Percentiles rank a stretch among this genome's conserved stretches.
Evolutionary conservation across 2,329 filamentous ascomycete genomes (phyloP).

Genomic region (Aspergillus clavatus): DNA sequence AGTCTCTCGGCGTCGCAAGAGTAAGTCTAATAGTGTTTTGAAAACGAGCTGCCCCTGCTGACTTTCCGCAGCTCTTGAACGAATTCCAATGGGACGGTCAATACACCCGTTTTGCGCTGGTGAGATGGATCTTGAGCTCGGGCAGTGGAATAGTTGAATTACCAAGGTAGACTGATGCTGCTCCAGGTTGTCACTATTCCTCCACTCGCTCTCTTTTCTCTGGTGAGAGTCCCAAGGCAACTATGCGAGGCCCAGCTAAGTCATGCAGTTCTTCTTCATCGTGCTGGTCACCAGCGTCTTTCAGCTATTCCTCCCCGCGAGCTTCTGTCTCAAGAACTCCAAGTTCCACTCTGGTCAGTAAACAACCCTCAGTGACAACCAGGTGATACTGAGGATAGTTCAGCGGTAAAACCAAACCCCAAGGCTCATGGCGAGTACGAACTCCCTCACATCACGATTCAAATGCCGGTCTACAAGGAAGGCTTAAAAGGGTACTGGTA

Average conservation of each 20-base stretch:
- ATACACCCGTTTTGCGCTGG: slow-evolving; percentile 12
- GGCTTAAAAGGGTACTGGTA: slow-evolving; percentile 54
- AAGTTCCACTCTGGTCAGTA: slow-evolving; percentile 43
- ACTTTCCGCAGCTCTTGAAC: slow-evolving; percentile 6
- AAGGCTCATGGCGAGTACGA: slow-evolving; percentile 23
- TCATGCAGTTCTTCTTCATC: slow-evolving; percentile 44
- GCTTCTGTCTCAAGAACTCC: slow-evolving; percentile 42
- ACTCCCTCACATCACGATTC: slow-evolving; percentile 58
- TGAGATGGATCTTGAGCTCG: too few species aligned
- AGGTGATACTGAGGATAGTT: not conserved
- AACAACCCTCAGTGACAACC: not conserved
- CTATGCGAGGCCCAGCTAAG: not conserved
- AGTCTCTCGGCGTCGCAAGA: slow-evolving; percentile 9
- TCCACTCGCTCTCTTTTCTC: slow-evolving; percentile 12
- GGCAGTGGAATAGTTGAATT: not conserved
- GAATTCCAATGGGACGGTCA: slow-evolving; percentile 12
- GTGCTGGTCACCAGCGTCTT: slow-evolving; percentile 38
- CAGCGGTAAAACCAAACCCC: slow-evolving; percentile 32
- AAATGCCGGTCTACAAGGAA: slow-evolving; percentile 86
- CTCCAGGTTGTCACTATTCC: slow-evolving; percentile 10
- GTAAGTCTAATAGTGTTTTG: slow-evolving; percentile 1
- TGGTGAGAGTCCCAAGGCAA: not conserved
- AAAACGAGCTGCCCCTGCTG: not conserved
- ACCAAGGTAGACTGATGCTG: not conserved
- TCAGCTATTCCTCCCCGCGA: slow-evolving; percentile 43